Base-by-base conservation (phyloP, 306 rosid species). In the Potentilla sterilis region DNA sequence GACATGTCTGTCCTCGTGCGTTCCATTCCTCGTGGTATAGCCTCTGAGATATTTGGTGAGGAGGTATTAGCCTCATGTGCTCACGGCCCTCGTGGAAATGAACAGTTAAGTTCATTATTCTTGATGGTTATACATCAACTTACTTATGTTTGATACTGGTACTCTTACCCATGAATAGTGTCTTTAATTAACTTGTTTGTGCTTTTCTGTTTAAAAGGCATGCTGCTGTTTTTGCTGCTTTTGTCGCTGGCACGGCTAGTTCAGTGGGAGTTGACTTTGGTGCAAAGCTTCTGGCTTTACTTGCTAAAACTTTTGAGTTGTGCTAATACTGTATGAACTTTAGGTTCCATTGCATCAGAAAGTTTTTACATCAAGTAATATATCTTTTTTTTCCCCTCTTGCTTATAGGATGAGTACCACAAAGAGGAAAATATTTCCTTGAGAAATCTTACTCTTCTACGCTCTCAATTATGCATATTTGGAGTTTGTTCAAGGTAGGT, bases 171-270 rank as follows among this genome's bases (percentile, higher is more conserved):
- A 28, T 28, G 28, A 28, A 28, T 28, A 28, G 28, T 28, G 28
- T 28, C 28, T 28, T 0, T 72, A 51, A 48, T 48, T 79, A 57
- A 72, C 66, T 22, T 57, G 12, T 46, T 18, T 35, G 16, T 51
- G 40, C 7, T 2, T 75, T 43, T 58, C 58, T 28, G 55, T 79
- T 79, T 75, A 83, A 80, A 67, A 95, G 98, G 88, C 88, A 90
- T 87, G 97, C 98, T 84, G 97, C 97, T 57, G 87, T 89, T 63
- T 95, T 95, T 76, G 93, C 92, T 49, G 88, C 98, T 40, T 89
- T 90, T 84, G 97, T 95, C 75, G 96, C 96, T 19, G 97, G 96
- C 69, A 87, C 90, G 91, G 85, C 97, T 65, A 87, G 96, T 81
- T 78, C 85, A 73, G 88, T 89, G 38, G 98, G 98, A 84, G 74